Base-by-base conservation (phyloP, 139 green algal species). In the Picochlorum sp. region DNA sequence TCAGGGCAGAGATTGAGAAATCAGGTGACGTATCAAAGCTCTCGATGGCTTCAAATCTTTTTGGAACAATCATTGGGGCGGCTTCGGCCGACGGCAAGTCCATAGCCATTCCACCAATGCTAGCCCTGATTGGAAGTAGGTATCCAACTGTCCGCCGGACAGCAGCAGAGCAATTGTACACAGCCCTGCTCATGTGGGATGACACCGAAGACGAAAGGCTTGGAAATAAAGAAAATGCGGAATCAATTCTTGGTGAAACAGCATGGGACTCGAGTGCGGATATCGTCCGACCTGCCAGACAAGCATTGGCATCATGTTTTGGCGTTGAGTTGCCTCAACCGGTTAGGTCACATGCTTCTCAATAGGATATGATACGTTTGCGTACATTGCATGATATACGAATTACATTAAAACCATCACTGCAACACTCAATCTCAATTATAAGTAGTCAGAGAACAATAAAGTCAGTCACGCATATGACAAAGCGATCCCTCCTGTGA, bases 101-200 rank as follows among this genome's bases (percentile, higher is more conserved):
- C 5, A 63, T 20, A 7, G 82, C 88, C 2, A 68, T 89, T 55
- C 60, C 73, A 13, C 65, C 61, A 3, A 59, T 87, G 10, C 45
- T 91, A 43, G 65, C 69, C 10, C 68, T 93, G 36, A 67, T 92
- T 29, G 65, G 40, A 30, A 84, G 64, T 56, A 63, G 58, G 14
- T 88, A 79, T 53, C 81, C 83, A 10, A 82, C 72, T 72, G 83
- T 90, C 43, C 68, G 85, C 12, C 74, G 79, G 2, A 55, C 76
- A 40, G 69, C 77, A n/a, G 84, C 84, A 7, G 87, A 95, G 79
- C 79, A 89, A 66, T 61, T 91, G 31, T 94, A 95, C 72, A 63
- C 91, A 18, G 33, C 64, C 33, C 62, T 95, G 63, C 68, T 93
- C n/a, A 64, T 70, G 0, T 18, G 78, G 36, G 77, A 90, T 16